A percentile compares a stretch with the other conserved stretches of the same genome.
Evolutionary conservation across 164 flowering plant species (phyloP).

Genomic region (Kalanchoe fedtschenkoi): DNA sequence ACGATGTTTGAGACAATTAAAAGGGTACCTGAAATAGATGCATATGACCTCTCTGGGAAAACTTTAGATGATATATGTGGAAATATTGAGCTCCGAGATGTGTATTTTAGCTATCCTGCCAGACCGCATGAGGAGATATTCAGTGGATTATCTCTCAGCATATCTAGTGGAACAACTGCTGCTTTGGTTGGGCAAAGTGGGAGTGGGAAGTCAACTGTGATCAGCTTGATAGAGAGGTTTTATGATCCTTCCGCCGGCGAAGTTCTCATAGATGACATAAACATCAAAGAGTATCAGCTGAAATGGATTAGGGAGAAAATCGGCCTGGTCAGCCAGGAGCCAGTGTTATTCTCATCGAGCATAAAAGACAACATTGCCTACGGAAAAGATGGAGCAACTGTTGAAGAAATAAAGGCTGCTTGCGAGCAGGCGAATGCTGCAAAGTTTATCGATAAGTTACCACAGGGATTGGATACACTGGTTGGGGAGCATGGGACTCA

Average conservation of each 20-base stretch:
- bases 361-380: constrained; percentile 16
- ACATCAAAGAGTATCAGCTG: constrained; percentile 11
- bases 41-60: constrained; percentile 11
- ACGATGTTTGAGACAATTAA: constrained; percentile 19
- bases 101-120: constrained; percentile 12
- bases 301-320: constrained; percentile 18
- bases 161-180: constrained; percentile 12
- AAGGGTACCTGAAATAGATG: constrained; percentile 16
- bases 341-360: constrained; percentile 13
- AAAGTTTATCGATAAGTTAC: constrained; percentile 15
- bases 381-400: constrained; percentile 18
- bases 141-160: constrained; percentile 7
- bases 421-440: constrained; percentile 18
- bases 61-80: constrained; percentile 11
- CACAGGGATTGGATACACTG: constrained; percentile 9
- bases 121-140: constrained; percentile 15
- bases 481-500: constrained; percentile 10
- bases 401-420: constrained; percentile 16
- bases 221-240: constrained; percentile 13
- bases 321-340: constrained; percentile 20
- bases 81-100: constrained; percentile 12
- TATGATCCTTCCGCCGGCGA: constrained; percentile 12
- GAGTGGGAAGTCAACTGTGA: constrained; percentile 17
- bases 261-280: constrained; percentile 10
- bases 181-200: constrained; percentile 18